phyloP scores from a whole-genome alignment of 805 yeast genomes.

The Yamadazyma endophytica region DNA sequence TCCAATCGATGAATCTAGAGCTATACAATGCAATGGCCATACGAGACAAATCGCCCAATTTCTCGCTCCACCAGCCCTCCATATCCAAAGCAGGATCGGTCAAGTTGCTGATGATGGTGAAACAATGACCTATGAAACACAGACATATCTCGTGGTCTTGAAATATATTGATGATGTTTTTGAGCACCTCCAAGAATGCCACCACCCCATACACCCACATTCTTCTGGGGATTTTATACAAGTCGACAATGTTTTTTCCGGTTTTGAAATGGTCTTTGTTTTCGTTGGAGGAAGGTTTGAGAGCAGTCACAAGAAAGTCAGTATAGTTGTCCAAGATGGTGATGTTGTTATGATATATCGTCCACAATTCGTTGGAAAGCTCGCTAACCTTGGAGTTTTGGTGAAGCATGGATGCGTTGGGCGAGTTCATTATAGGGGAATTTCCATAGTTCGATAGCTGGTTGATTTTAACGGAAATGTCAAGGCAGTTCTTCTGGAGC shows the following conservation, averaged over 20 bases:
- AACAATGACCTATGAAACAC: conserved; percentile 70
- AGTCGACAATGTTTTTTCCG: conserved; percentile 72
- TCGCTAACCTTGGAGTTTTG: conserved; percentile 37
- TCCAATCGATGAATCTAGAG: conserved; percentile 82
- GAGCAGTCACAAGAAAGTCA: conserved; percentile 66
- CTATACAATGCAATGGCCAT: conserved; percentile 86
- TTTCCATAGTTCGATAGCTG: conserved; percentile 17
- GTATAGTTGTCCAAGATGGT: conserved; percentile 66
- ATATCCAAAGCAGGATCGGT: conserved; percentile 54
- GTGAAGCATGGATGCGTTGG: conserved; percentile 4
- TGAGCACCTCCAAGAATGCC: conserved; percentile 71
- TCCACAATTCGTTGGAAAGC: conserved; percentile 61
- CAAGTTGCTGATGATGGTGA: conserved; percentile 52
- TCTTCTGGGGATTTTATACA: conserved; percentile 73
- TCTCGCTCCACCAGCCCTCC: conserved; percentile 80
- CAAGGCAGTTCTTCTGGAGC: conserved; percentile 65
- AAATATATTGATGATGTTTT: conserved; percentile 68
- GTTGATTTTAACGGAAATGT: conserved; percentile 49
- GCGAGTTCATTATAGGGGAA: conserved; percentile 12
- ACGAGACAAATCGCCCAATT: conserved; percentile 78
- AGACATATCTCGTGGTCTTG: conserved; percentile 76
- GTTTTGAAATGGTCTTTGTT: conserved; percentile 50
- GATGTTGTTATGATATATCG: conserved; percentile 63
- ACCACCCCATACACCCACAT: conserved; percentile 87
- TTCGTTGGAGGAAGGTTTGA: conserved; percentile 52